A percentile compares a stretch with the other conserved stretches of the same genome.
Conservation (phyloP, 495 filamentous ascomycete genomes). For the Ascodesmis nigricans region DNA sequence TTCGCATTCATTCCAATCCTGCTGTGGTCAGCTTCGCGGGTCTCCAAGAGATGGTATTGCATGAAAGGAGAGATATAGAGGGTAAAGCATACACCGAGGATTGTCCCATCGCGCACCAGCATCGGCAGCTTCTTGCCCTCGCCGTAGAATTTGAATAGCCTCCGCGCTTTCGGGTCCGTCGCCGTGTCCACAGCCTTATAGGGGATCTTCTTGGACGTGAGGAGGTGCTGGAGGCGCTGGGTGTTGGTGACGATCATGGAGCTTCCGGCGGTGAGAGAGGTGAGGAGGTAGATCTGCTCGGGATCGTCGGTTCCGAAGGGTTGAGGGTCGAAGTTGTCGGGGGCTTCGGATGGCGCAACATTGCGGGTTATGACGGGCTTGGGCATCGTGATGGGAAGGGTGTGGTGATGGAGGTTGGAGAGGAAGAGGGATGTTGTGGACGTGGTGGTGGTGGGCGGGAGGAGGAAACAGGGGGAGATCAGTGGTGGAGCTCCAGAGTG, state of each 20-base stretch:
- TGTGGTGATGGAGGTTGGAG: too few relatives aligned
- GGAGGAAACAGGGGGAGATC: too few relatives aligned
- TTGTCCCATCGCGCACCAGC: slow-evolving; percentile 64
- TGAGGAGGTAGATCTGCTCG: slow-evolving; percentile 19
- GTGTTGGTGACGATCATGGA: slow-evolving; percentile 71
- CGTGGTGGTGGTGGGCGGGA: too few relatives aligned
- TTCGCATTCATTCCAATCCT: slow-evolving; percentile 87
- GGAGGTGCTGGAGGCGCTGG: slow-evolving; percentile 80
- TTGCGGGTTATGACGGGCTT: too few relatives aligned
- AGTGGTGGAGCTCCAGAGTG: too few relatives aligned
- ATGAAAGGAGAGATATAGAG: not conserved
- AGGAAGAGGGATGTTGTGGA: too few relatives aligned
- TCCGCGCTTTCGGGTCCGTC: slow-evolving; percentile 73
- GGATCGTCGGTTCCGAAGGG: slow-evolving; percentile 13
- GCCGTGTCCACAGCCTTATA: slow-evolving; percentile 86
- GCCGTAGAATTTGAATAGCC: slow-evolving; percentile 67
- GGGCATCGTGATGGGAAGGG: too few relatives aligned
- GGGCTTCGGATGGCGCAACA: slow-evolving; percentile 2
- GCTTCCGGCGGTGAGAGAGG: slow-evolving; percentile 18
- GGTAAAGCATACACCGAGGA: slow-evolving; percentile 54
- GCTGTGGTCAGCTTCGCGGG: not conserved
- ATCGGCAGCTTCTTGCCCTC: slow-evolving; percentile 66
- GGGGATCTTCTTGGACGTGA: slow-evolving; percentile 81
- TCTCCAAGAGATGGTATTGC: not conserved
- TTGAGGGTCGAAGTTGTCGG: slow-evolving; percentile 9